Evolutionary conservation across 306 rosid genomes (phyloP), one percentile per base, ranked within the genome.

Genomic region (Lupinus albus): DNA sequence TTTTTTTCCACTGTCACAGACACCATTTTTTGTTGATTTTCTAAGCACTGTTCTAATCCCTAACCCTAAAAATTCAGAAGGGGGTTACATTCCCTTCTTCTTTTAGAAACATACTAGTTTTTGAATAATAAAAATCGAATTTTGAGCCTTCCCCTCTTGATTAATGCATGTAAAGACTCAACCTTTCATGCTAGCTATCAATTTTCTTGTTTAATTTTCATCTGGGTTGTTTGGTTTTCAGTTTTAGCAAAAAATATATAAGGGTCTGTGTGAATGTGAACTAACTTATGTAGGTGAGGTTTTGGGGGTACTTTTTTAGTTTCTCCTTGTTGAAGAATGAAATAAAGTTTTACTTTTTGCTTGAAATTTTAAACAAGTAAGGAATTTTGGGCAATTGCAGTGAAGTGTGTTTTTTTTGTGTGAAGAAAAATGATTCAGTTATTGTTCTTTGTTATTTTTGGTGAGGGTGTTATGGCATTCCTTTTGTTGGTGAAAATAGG

Each of bases 401-500:
- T 28, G 32, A 55, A 58, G 61, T 70, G 58, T 36, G 3, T 2
- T 38, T 17, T 21, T 64, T 63, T 15, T 1, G 32, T 32, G 12
- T 25, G 14, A 21, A 41, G 59, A 62, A 77, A 63, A 82, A 89
- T 93, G 96, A 89, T 89, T 82, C 94, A 93, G 77, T 73, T 93
- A 61, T 71, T 93, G 90, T 89, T 86, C 79, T 76, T 91, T 57
- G 97, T 93, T 68, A 54, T 93, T 45, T 84, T 89, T 76, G 84
- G 75, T 35, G 97, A 93, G 87, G 95, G 81, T 25, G 72, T 69
- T 38, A 35, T 88, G 83, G 88, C 85, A 18, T 84, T 90, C 47
- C 84, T 93, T 68, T 72, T 93, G 53, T 64, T 89, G 80, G 84
- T 93, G 25, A 88, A 93, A 77, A 82, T 93, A 65, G 98, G 97